Conservation (phyloP, 1,284 basidiomycete genomes). For the Ceratobasidium sp. region DNA sequence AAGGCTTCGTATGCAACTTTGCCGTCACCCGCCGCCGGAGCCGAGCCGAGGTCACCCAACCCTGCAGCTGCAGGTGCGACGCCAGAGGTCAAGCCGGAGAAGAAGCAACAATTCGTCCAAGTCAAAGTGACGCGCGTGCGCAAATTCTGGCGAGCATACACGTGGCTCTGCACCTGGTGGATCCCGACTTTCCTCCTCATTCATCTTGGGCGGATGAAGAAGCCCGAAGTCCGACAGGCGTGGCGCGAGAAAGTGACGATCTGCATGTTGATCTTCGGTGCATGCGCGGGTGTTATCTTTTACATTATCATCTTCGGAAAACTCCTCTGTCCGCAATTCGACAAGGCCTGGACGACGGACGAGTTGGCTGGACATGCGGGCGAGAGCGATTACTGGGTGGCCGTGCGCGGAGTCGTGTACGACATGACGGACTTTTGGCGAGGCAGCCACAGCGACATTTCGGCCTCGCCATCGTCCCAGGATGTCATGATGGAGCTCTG, state of each 20-base stretch:
- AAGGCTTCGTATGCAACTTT: conserved; percentile 38
- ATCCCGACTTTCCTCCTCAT: conserved; percentile 76
- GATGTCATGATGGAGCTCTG: conserved; percentile 80
- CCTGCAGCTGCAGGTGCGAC: neutral
- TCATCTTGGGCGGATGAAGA: conserved; percentile 90
- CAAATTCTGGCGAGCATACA: conserved; percentile 69
- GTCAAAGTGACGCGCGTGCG: conserved; percentile 82
- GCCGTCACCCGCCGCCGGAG: conserved; percentile 1
- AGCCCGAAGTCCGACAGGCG: conserved; percentile 92
- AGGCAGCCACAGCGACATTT: conserved; percentile 86
- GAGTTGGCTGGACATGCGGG: conserved; percentile 84
- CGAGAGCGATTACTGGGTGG: conserved; percentile 84
- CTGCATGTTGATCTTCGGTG: conserved; percentile 86
- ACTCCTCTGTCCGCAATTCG: conserved; percentile 88
- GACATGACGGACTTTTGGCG: conserved; percentile 91
- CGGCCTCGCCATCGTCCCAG: conserved; percentile 72
- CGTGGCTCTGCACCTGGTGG: conserved; percentile 87
- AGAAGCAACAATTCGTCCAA: conserved; percentile 80
- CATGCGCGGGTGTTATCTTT: conserved; percentile 88
- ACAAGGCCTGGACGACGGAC: conserved; percentile 87
- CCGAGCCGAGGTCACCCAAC: conserved; percentile 15
- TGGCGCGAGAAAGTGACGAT: conserved; percentile 98
- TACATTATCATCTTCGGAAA: conserved; percentile 92
- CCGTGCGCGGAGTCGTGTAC: conserved; percentile 90
- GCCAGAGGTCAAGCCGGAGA: conserved; percentile 2